phyloP scores from a whole-genome alignment of 495 filamentous ascomycete species.

The Penicillium roqueforti region DNA sequence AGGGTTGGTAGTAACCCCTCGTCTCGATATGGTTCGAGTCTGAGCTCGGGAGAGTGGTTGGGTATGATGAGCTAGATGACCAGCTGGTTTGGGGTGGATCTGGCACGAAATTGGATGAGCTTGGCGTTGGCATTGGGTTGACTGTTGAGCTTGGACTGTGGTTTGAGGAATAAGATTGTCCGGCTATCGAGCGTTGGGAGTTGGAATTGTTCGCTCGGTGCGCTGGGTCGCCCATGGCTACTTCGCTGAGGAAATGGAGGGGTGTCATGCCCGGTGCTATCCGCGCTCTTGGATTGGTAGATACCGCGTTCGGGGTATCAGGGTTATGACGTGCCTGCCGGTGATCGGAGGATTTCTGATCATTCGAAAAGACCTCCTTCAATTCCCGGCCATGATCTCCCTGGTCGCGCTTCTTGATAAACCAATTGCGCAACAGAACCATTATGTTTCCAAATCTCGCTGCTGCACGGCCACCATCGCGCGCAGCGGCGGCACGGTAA shows the following conservation, averaged over 20 bases:
- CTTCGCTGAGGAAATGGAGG: conserved; percentile 63
- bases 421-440: conserved; percentile 69
- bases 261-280: conserved; percentile 43
- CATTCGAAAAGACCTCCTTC: conserved; percentile 28
- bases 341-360: conserved; percentile 3
- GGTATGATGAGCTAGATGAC: neutral
- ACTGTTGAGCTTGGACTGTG: conserved; percentile 2
- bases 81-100: neutral
- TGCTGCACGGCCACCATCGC: conserved; percentile 63
- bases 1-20: conserved; percentile 16
- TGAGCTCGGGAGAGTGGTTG: neutral
- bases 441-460: conserved; percentile 75
- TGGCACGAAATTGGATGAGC: neutral
- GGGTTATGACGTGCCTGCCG: neutral
- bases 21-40: conserved; percentile 8
- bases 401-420: conserved; percentile 49
- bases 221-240: conserved; percentile 54
- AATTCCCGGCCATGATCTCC: conserved; percentile 34
- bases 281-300: conserved; percentile 12
- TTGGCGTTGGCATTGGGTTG: neutral
- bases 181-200: conserved; percentile 1
- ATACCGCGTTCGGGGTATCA: conserved; percentile 9
- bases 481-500: conserved; percentile 60
- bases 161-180: conserved; percentile 13
- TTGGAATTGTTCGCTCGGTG: conserved; percentile 11